Base-by-base conservation (phyloP, 2,329 filamentous ascomycete species). In the Trichoderma simmonsii region DNA sequence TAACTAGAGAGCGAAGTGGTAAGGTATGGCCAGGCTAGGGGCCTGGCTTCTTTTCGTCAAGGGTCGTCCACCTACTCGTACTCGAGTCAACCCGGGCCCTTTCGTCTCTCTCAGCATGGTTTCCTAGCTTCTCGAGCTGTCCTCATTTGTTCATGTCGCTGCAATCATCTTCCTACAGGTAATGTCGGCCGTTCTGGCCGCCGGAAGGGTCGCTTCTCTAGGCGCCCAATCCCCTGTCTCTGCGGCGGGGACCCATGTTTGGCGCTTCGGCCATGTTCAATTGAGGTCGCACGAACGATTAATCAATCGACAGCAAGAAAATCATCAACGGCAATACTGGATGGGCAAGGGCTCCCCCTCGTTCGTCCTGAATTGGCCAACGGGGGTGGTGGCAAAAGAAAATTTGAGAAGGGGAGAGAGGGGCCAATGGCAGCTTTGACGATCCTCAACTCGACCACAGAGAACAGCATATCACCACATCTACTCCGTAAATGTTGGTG, bases 371-470 rank as follows among this genome's bases (percentile, higher is more conserved):
- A 48, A 57, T 64, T 43, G 32, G 43, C 32, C 63, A 64, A 21
- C 64, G 74, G 36, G 56, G 64, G 36, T 63, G 76, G 78, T 79
- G 78, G 78, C 78, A 73, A 79, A 76, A n/a, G 28, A n/a, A 74
- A 73, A 74, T 14, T 24, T 24, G 48, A 73, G 75, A 75, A 34
- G 14, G 48, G 15, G 32, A 34, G 43, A 60, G 5, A 43, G 24
- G 30, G 28, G 21, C 66, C 75, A 74, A 72, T 72, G 74, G 72
- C 71, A 72, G 64, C 73, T 56, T 64, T 34, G 51, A 57, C 32
- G 67, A 70, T 61, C 56, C 26, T 60, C 26, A 24, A 32, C 56
- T 51, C 36, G 28, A 61, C 11, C 61, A 24, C 32, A n/a, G 18
- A 8, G 28, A 30, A 43, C 9, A 24, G 11, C 54, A 24, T 48